phyloP scores from a whole-genome alignment of 495 filamentous ascomycete genomes.

The Podospora fimiseda region DNA sequence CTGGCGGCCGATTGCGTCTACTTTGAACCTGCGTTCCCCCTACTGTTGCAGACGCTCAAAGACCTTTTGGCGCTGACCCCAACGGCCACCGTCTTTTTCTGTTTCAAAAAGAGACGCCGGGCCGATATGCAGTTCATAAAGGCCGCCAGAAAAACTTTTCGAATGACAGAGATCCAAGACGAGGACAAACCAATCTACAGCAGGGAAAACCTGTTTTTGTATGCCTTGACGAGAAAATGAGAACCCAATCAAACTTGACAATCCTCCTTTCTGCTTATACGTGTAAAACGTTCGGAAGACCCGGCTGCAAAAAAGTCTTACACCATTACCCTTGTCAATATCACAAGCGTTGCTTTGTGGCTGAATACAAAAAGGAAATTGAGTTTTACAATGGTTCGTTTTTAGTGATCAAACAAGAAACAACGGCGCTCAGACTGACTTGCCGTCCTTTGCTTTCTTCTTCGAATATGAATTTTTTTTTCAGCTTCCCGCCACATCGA shows the following conservation, averaged over 20 bases:
- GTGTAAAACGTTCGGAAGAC: too few relatives aligned
- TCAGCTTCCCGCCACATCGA: neutral
- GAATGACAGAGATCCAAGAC: slow-evolving; percentile 56
- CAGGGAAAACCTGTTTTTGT: slow-evolving; percentile 59
- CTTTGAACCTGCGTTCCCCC: slow-evolving; percentile 89
- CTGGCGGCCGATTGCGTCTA: slow-evolving; percentile 96
- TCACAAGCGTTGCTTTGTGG: neutral
- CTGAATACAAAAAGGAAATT: neutral
- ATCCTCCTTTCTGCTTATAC: too few relatives aligned
- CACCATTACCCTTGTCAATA: neutral
- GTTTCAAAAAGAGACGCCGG: slow-evolving; percentile 82
- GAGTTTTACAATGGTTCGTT: neutral
- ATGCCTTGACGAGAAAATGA: slow-evolving; percentile 48
- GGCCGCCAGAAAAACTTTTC: slow-evolving; percentile 56
- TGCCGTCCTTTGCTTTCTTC: neutral
- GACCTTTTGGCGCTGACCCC: slow-evolving; percentile 49
- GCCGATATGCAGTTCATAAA: slow-evolving; percentile 70
- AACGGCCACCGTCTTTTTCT: slow-evolving; percentile 76
- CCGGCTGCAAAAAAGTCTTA: neutral
- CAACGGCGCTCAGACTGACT: neutral
- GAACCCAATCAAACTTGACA: neutral
- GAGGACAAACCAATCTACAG: slow-evolving; percentile 53
- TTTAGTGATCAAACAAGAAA: neutral
- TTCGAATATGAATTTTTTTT: too few relatives aligned
- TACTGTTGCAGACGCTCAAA: slow-evolving; percentile 72